Conservation (phyloP, 257 asterid genomes). For the Ligustrum vulgare region DNA sequence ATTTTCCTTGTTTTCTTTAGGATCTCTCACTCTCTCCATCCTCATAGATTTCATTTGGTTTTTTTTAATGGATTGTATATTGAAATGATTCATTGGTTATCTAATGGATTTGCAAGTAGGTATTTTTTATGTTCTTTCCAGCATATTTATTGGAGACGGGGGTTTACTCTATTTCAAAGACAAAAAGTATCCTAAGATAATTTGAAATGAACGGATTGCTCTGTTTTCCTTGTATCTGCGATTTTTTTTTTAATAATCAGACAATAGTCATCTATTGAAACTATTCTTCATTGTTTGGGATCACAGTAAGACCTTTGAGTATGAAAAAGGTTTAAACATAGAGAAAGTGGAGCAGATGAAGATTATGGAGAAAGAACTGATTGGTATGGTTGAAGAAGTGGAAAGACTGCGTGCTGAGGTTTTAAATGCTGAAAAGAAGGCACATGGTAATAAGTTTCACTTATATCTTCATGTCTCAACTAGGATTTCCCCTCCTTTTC, state of each 20-base stretch:
- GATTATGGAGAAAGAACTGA: slow-evolving; percentile 64
- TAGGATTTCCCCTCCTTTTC: not conserved
- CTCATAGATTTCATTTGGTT: not conserved
- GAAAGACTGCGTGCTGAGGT: slow-evolving; percentile 59
- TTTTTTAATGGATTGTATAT: not conserved
- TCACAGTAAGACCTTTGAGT: slow-evolving; percentile 65
- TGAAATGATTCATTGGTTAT: not conserved
- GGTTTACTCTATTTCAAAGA: not conserved
- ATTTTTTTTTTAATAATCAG: not conserved
- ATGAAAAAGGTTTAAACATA: slow-evolving; percentile 63
- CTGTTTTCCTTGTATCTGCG: not conserved
- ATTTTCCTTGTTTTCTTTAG: slow-evolving; percentile 9
- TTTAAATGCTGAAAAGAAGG: slow-evolving; percentile 53
- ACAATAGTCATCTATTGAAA: not conserved
- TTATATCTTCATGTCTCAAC: slow-evolving; percentile 8
- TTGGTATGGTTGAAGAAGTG: slow-evolving; percentile 56
- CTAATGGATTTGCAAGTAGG: not conserved
- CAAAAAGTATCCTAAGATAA: not conserved
- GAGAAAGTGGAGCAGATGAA: slow-evolving; percentile 72
- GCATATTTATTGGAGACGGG: not conserved
- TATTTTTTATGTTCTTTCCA: not conserved
- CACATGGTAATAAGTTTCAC: slow-evolving; percentile 45
- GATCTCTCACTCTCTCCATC: not conserved
- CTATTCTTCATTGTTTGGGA: slow-evolving; percentile 7
- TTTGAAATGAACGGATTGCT: not conserved